Evolutionary conservation across 1,284 basidiomycete genomes (phyloP), one percentile per base, ranked within the genome.

Genomic region (Phaffia rhodozyma): DNA sequence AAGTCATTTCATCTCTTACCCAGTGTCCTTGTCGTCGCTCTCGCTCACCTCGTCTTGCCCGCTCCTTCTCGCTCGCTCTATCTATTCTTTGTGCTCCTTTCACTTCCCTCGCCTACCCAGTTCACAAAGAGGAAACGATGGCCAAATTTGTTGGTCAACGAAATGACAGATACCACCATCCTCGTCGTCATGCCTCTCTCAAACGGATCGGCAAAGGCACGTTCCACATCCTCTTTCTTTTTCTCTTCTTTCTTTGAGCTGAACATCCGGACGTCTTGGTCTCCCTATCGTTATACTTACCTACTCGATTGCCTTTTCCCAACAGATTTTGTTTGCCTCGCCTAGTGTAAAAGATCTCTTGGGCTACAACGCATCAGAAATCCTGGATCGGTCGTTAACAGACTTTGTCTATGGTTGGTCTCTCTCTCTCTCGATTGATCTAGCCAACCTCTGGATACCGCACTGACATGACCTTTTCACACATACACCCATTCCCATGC

Each of bases 121-220:
- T 76, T 76, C 63, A 74, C 73, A 34, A 65, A 72, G 59, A 67
- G 75, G 23, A 76, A 76, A 67, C 66, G 67, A 66, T 76, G 75
- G 75, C 73, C 73, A n/a, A 71, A 74, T 57, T 66, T 76, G 23
- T 65, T 76, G 5, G 60, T 76, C 50, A 71, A 74, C 62, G 75
- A 76, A 64, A 67, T 76, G 6, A 69, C 72, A 0, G 73, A 73
- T 18, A 69, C 71, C 3, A 70, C 72, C 3, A 65, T 74, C 30
- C 72, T 75, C 65, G 75, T 72, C 64, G 56, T 75, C 60, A 71
- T 73, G 50, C 75, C 75, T 4, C 34, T 62, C 25, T 58, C 60
- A 7, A 61, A 58, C 47, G 61, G 67, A 60, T 68, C 68, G 11
- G 72, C 70, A 69, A 74, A 71, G 68, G 72, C 73, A 55, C 55